Evolutionary conservation across 768 basidiomycete genomes (phyloP), one percentile per base, ranked within the genome.

Genomic region (Hortiboletus flavorubellus): DNA sequence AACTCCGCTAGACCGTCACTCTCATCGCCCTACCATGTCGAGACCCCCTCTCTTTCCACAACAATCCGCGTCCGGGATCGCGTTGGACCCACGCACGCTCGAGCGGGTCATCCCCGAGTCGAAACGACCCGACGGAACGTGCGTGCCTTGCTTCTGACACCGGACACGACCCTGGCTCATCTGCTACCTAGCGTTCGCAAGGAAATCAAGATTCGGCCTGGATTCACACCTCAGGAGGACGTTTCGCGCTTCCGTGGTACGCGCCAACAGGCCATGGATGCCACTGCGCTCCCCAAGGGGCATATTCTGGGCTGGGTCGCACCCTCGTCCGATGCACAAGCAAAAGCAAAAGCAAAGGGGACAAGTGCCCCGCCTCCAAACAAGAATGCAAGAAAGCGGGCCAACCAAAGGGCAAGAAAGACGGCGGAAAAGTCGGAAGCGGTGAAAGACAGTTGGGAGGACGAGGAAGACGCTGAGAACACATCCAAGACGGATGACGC

Each of bases 171-270:
- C 51, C 8, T 38, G 9, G 51, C 55, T 55, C 69, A 49, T 37
- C 16, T 34, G 46, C 15, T 43, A 3, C 34, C 16, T 46, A 97
- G 94, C 46, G 71, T 91, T 34, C 86, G 94, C 58, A 96, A 94
- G 73, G 82, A 94, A 72, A 76, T 89, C 53, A 94, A 87, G 76
- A 87, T 98, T 59, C 80, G 94, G 29, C 94, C 93, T 3, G 94
- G 94, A 0, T 98, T 88, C 73, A 96, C 92, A 5, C 94, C 94
- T 0, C 92, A 94, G 72, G 94, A 98, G 71, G 94, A 98, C 72
- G 81, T 95, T 8, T 80, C 82, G n/a, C 84, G 86, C 46, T 98
- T 94, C 72, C 82, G 91, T 50, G 84, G 89, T 40, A 81, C 84
- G 43, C 83, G 85, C 49, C 90, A 92, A 68, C 78, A 84, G 48